A percentile compares a stretch with the other conserved stretches of the same genome.
Evolutionary conservation across 2,329 filamentous ascomycete species (phyloP).

Genomic region (Claviceps sp.): DNA sequence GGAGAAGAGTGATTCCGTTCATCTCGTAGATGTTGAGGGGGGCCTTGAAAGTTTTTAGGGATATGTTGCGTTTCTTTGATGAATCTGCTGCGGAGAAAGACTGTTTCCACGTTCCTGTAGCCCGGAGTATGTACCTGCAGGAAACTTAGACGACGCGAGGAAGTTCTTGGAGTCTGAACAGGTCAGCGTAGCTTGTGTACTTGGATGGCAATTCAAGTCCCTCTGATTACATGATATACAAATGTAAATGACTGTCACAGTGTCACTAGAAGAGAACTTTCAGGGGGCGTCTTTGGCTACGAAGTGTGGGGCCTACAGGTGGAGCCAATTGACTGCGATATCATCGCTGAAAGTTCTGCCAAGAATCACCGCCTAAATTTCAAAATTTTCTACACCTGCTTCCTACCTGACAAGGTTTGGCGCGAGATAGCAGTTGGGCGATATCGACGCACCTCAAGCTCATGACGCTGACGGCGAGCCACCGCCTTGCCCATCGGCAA

Average conservation of each 20-base stretch:
- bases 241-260: no score
- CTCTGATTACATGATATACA: no score
- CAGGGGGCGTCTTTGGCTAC: no score
- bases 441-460: background rate
- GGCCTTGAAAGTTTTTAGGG: background rate
- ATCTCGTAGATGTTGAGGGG: background rate
- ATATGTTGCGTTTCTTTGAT: background rate
- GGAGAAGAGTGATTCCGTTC: constrained; percentile 5
- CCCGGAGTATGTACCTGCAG: no score
- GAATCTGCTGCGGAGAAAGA: background rate
- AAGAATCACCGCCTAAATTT: background rate
- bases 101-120: no score
- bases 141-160: no score
- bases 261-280: no score
- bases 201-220: no score
- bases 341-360: background rate
- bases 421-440: background rate
- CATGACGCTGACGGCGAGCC: constrained; percentile 2
- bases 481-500: background rate
- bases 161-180: no score
- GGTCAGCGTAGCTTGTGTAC: no score
- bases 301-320: no score
- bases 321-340: no score
- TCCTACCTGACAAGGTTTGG: background rate
- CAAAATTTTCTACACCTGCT: background rate